Evolutionary conservation across 495 filamentous ascomycete genomes (phyloP), one percentile per base, ranked within the genome.

Genomic region (Cladorrhinum samala): DNA sequence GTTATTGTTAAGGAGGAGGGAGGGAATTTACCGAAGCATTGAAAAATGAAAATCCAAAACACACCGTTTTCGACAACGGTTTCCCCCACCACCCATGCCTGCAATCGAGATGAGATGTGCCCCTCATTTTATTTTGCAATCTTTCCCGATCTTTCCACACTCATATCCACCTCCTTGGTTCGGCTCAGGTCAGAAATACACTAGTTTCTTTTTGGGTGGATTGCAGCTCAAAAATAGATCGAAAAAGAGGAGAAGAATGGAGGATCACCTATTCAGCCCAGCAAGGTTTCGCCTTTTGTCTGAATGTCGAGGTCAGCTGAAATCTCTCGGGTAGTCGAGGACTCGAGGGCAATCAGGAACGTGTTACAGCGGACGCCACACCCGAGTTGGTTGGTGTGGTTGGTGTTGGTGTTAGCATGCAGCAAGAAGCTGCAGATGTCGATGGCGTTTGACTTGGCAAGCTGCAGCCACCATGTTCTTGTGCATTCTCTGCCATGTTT

Each of bases 401-500:
- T n/a, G n/a, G n/a, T n/a, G n/a, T n/a, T 33, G 27, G 27, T 11
- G 11, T 33, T 33, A 11, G 27, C 27, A 33, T 33, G 27, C 27
- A 33, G n/a, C n/a, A n/a, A n/a, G 27, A 33, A 33, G 27, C 27
- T 33, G 27, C 5, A 33, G 27, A 5, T 33, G 27, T 44, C 2
- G 9, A 14, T n/a, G 41, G 41, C 41, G 20, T 17, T 18, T 17
- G 16, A 19, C 41, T 44, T 44, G 27, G 27, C 41, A 44, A 21
- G 11, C 23, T 49, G 23, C 23, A 49, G 46, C 46, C 46, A 49
- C 46, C 9, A 2, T 45, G 40, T 45, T 52, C 33, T 39, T 17
- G 30, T 50, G 13, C 47, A 13, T 38, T 39, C 47, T 16, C n/a
- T 18, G 30, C 18, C n/a, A 47, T 33, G 23, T 47, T 47, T 47